Evolutionary conservation across 2,329 filamentous ascomycete genomes (phyloP), one percentile per base, ranked within the genome.

Genomic region (Scolecobasidium constrictum): DNA sequence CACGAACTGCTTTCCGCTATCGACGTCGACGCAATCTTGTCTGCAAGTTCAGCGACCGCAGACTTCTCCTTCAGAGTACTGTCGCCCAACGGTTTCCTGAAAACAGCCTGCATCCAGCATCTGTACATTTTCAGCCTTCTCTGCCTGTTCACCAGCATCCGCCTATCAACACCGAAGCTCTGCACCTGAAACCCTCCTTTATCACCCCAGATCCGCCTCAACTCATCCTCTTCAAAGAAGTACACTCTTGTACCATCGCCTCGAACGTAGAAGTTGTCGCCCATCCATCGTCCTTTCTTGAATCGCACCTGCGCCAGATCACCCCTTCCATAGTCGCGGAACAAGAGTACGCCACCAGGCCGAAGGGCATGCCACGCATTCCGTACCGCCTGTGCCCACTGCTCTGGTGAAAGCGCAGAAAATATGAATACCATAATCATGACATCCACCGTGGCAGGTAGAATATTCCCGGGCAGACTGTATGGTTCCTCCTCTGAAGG

Each of bases 361-460:
- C 94, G 96, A 49, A 98, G 72, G 26, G 94, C 70, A 41, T 75
- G 75, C 61, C 83, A 75, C 13, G 95, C 77, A 57, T 96, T 98
- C 45, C 71, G 67, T 31, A 96, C 78, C 11, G 87, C 86, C 56
- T 78, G 75, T 38, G 72, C 67, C 92, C 92, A 98, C 62, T 98
- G 87, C 38, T 63, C 60, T 0, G 92, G 92, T 23, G 83, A 80
- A 37, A 98, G 68, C 2, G 92, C 92, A 15, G 86, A 94, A 69
- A 98, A 96, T 56, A 96, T 90, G 67, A 98, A 98, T 47, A 98
- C 86, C 73, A 98, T 78, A 42, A 98, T 71, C 28, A 94, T 86
- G 31, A 96, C 77, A 62, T 98, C 90, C 46, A 95, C 87, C 46
- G 77, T 84, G n/a, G 72, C 79, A 53, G 87, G 81, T 39, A 68